A percentile compares a stretch with the other conserved stretches of the same genome.
Conservation (phyloP, 768 basidiomycete species). For the Tricholomella constricta region DNA sequence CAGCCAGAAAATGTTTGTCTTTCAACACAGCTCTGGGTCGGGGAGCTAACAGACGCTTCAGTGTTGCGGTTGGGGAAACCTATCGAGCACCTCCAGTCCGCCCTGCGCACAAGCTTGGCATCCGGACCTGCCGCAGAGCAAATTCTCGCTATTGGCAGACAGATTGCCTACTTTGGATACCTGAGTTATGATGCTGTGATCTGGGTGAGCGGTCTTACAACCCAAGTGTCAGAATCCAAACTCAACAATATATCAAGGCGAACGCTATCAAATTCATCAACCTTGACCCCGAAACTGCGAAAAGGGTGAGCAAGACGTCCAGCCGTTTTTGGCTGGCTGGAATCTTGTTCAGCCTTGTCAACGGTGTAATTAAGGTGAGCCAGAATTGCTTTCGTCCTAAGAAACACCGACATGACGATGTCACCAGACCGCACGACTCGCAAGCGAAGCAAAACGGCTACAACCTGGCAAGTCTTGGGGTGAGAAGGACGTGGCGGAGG, state of each 20-base stretch:
- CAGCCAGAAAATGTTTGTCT: slow-evolving; percentile 78
- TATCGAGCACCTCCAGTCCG: slow-evolving; percentile 90
- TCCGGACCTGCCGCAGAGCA: slow-evolving; percentile 66
- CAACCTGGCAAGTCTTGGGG: slow-evolving; percentile 45
- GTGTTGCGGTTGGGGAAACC: slow-evolving; percentile 95
- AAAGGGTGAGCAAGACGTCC: slow-evolving; percentile 62
- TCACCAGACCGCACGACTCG: slow-evolving; percentile 58
- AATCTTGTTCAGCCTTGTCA: slow-evolving; percentile 76
- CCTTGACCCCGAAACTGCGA: slow-evolving; percentile 59
- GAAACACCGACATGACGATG: background rate
- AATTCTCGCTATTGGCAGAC: slow-evolving; percentile 76
- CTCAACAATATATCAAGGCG: slow-evolving; percentile 43
- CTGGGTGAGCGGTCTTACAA: slow-evolving; percentile 63
- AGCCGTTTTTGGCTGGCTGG: slow-evolving; percentile 90
- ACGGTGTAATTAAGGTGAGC: slow-evolving; percentile 67
- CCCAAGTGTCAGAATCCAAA: background rate
- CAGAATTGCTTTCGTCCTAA: background rate
- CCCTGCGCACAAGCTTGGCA: slow-evolving; percentile 66
- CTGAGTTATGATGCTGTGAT: slow-evolving; percentile 78
- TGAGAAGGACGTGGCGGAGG: slow-evolving; percentile 70
- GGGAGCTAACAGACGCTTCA: slow-evolving; percentile 30
- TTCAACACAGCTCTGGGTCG: background rate
- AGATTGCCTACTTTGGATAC: slow-evolving; percentile 88
- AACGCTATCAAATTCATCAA: slow-evolving; percentile 66
- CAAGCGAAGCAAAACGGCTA: slow-evolving; percentile 59